A percentile compares a stretch with the other conserved stretches of the same genome.
These are phyloP conservation scores for Neurospora sp. DNA, from an alignment of 495 filamentous ascomycete species.

Conservation along the genomic window DNA sequence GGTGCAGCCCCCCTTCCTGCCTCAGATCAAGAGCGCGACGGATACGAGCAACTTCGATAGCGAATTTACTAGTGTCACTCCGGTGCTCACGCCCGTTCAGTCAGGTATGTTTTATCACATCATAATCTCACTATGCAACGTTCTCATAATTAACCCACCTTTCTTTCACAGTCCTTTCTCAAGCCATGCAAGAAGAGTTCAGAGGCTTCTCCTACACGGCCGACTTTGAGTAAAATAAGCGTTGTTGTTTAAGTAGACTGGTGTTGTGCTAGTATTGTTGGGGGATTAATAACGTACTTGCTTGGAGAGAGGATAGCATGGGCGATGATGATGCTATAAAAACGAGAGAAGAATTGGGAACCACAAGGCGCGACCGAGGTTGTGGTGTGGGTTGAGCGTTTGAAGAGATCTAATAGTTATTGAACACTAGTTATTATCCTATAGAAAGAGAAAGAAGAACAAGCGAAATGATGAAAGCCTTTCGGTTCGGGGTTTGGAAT, in stretches of 20 bases:
- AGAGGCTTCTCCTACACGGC: constrained; percentile 87
- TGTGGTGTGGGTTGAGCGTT: neutral
- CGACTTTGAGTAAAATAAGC: constrained; percentile 35
- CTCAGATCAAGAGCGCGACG: constrained; percentile 76
- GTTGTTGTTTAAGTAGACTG: neutral
- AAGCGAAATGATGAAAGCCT: neutral
- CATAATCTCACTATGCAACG: neutral
- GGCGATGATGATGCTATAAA: neutral
- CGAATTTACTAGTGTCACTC: constrained; percentile 97
- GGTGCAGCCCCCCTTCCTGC: constrained; percentile 78
- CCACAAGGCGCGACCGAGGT: neutral
- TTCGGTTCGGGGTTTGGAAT: neutral
- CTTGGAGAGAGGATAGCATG: no score
- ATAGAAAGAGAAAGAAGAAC: neutral
- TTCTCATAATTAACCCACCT: constrained; percentile 8
- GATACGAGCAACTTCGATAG: constrained; percentile 99
- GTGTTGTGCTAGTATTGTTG: neutral
- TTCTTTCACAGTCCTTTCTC: constrained; percentile 64
- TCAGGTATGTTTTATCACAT: constrained; percentile 57
- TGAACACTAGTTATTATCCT: neutral
- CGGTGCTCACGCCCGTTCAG: constrained; percentile 92
- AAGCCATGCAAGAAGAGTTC: constrained; percentile 99
- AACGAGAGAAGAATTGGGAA: neutral
- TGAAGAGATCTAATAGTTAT: neutral
- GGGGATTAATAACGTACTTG: neutral